Evolutionary conservation across 352 stramenopile species (phyloP), one percentile per base, ranked within the genome.

Genomic region (Pythium apleroticum): DNA sequence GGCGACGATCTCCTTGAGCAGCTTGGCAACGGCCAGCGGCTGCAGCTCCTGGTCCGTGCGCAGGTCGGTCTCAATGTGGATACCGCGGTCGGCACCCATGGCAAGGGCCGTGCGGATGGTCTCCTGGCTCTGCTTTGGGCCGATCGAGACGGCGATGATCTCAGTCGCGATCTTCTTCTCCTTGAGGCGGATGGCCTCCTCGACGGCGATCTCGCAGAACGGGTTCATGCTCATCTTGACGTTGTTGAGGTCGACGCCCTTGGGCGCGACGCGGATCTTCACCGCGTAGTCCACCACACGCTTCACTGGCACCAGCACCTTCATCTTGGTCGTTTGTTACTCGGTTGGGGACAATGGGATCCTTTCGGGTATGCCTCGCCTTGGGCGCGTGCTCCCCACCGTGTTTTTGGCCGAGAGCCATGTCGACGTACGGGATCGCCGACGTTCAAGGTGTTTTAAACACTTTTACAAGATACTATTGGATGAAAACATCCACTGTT

Each of bases 221-320:
- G 98, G 98, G 84, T 99, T 99, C 93, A 99, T 98, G 63, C 88
- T 98, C 97, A 99, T 99, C 84, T 99, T 99, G 41, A 99, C 96
- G 76, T 99, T 99, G 71, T 95, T 95, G 20, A 99, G 86, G 65
- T 99, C 96, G 27, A 99, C 96, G 54, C 91, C 92, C 70, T 87
- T 85, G 37, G 96, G 84, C 60, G 92, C 81, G 54, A 99, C 95
- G 64, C 97, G 93, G 63, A 99, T 97, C 80, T 99, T 99, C 20
- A 99, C 97, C 48, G 97, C 97, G 68, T 99, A 99, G 77, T 99
- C 97, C 33, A 96, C 83, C 31, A 99, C 96, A 66, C 97, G 90
- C 84, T 99, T 99, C 57, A 99, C 92, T 24, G 95, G 95, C 27
- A 99, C 97, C 45, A 99, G 84, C 59, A 99, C 85, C 75, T 95